phyloP scores from a whole-genome alignment of 441 rosid genomes.

The Erodium texanum region DNA sequence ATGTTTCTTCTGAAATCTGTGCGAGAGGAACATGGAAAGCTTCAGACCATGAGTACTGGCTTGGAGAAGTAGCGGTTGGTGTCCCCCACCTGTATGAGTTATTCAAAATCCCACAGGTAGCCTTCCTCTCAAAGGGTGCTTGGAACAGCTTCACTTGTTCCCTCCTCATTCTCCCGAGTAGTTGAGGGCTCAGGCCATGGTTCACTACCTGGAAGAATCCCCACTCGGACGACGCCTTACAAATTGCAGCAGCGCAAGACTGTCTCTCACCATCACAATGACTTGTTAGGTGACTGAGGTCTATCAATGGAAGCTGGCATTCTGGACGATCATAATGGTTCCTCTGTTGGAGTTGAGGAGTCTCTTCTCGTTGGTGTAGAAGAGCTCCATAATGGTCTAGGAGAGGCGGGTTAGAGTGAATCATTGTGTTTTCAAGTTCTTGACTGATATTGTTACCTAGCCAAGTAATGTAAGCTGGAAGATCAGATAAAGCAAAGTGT shows the following conservation, averaged over 20 bases:
- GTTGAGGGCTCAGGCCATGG: conserved; percentile 42
- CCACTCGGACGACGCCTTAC: conserved; percentile 49
- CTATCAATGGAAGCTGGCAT: conserved; percentile 52
- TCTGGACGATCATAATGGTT: conserved; percentile 7
- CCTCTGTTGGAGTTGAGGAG: background rate
- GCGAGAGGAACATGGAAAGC: conserved; percentile 57
- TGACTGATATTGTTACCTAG: conserved; percentile 1
- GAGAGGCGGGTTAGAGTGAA: conserved; percentile 38
- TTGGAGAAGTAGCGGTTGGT: conserved; percentile 35
- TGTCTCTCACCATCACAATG: conserved; percentile 12
- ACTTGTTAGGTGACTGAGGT: conserved; percentile 30
- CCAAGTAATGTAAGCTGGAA: background rate
- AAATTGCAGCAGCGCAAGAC: conserved; percentile 34
- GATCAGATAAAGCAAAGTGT: background rate
- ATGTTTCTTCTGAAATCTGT: conserved; percentile 33
- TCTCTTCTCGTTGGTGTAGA: conserved; percentile 5
- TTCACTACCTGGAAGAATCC: conserved; percentile 64
- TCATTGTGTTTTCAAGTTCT: conserved; percentile 6
- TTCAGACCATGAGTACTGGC: conserved; percentile 61
- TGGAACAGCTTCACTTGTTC: conserved; percentile 41
- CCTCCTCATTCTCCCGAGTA: conserved; percentile 36
- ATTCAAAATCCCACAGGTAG: conserved; percentile 30
- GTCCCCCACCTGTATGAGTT: conserved; percentile 59
- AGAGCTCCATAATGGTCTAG: conserved; percentile 25
- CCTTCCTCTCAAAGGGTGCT: conserved; percentile 36